Base-by-base conservation (phyloP, 805 yeast species). In the Monosporozyma yasuniensis region DNA sequence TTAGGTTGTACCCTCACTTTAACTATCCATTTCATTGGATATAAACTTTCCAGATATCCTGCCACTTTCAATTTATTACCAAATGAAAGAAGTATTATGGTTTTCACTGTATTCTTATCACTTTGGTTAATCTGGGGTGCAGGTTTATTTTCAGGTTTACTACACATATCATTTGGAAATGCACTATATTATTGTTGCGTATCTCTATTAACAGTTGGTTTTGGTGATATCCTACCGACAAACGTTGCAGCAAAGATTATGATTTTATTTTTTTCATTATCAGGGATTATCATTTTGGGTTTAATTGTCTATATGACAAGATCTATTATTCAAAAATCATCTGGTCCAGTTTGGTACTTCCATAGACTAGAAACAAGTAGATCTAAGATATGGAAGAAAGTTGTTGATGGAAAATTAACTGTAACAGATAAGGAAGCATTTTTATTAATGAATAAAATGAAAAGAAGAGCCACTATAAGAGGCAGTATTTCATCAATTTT, bases 121-220 rank as follows among this genome's bases (percentile, higher is more conserved):
- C 56, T 78, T 4, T 87, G 95, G 95, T 67, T 86, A 19, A 74
- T 81, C 2, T 72, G 83, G 64, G 96, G 96, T 10, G 77, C 86
- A 1, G 83, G 78, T 1, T 61, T 79, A 57, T 80, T 80, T 56
- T 70, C 78, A 0, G 57, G 66, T 3, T 50, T 81, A 44, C 55
- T 80, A 38, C 62, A 70, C 41, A 58, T 79, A 9, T 69, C 74
- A 1, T 85, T 75, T 61, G 88, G 89, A 0, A 73, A 80, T n/a
- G 80, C 86, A 0, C 61, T 87, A 44, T 88, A 86, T 61, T 87
- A 76, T 62, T 80, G 88, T 57, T 76, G 78, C 10, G 88, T 85
- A 1, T 81, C 95, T 0, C 69, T 84, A 38, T 69, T 86, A 45
- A 89, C 96, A 1, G 76, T 89, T 27, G 96, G 96, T 0, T 70